These are phyloP conservation scores for Dendryphion nanum DNA, from an alignment of 2,329 filamentous ascomycete species.

Conservation along the genomic window DNA sequence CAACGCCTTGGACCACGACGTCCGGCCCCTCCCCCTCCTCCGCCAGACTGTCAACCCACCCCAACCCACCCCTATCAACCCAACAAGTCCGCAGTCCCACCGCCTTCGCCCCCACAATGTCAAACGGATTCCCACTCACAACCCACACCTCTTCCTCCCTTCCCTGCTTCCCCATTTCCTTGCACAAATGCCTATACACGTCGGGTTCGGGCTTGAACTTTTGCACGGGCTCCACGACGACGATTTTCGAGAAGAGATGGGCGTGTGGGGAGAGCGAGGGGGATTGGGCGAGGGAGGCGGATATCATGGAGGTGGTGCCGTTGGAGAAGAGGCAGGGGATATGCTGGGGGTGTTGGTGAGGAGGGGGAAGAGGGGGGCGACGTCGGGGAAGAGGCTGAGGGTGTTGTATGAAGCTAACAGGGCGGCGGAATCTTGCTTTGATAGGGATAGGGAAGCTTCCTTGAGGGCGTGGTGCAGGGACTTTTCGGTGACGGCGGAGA, in stretches of 20 bases:
- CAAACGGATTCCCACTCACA: conserved; percentile 72
- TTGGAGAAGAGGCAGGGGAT: conserved; percentile 65
- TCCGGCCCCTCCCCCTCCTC: conserved; percentile 50
- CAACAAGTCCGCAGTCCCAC: conserved; percentile 64
- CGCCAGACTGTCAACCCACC: conserved; percentile 65
- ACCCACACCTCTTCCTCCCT: conserved; percentile 59
- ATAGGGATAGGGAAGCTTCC: conserved; percentile 54
- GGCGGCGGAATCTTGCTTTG: conserved; percentile 37
- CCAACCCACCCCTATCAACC: conserved; percentile 62
- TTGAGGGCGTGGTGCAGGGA: conserved; percentile 63
- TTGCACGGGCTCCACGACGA: conserved; percentile 61
- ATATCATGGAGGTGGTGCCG: conserved; percentile 63
- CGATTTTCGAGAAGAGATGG: conserved; percentile 9
- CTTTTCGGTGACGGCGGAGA: conserved; percentile 61
- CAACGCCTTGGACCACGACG: conserved; percentile 52
- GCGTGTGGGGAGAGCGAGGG: conserved; percentile 53
- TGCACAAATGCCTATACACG: conserved; percentile 60
- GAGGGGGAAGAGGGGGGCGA: conserved; percentile 50
- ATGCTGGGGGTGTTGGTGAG: conserved; percentile 17
- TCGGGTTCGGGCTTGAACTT: conserved; percentile 66
- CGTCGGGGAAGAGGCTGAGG: conserved; percentile 65
- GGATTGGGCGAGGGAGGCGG: conserved; percentile 58
- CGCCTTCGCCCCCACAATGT: conserved; percentile 63
- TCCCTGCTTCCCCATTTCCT: conserved; percentile 47
- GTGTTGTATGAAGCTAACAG: conserved; percentile 66